Base-by-base conservation (phyloP, 2,329 filamentous ascomycete genomes). In the Talaromyces atroroseus region DNA sequence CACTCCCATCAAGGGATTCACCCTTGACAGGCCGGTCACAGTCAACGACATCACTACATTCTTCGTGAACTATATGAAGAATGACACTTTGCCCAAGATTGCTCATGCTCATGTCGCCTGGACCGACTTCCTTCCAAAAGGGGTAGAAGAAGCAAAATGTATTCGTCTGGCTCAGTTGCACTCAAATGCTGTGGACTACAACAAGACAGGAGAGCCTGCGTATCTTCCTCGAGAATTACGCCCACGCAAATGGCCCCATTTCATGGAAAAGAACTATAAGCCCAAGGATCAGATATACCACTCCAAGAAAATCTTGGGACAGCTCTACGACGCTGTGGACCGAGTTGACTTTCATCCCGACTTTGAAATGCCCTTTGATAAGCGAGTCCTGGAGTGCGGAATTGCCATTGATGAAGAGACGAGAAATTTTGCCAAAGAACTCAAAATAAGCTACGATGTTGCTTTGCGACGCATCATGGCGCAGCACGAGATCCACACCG, bases 11-110 rank as follows among this genome's bases (percentile, higher is more conserved):
- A 76, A 78, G 45, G 82, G 87, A 0, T 67, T 76, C 12, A 75
- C 80, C 20, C 76, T 87, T 6, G 71, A 82, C 5, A 76, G 81
- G 0, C 79, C 85, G 3, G 89, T 96, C 12, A 83, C 81, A 0
- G 81, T 89, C 0, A 76, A 84, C 5, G 88, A 96, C 59, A 82
- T 97, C 47, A 86, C 83, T 26, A 80, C 85, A 0, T 97, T 97
- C 73, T 97, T 96, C 64, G 88, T 96, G 29, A 83, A 83, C 2
- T 96, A 95, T 65, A 92, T 97, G 83, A 94, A 95, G 74, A 92
- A 95, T 62, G 89, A 97, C 66, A 82, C 82, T 12, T 80, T 99
- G 1, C 84, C 85, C 1, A 78, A 80, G 2, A 96, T 99, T 66
- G 94, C 94, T 0, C 82, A 83, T 61, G 83, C 90, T 0, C 94